Evolutionary conservation across 176 grass and related monocot genomes (phyloP), one percentile per base, ranked within the genome.

Genomic region (Ampelocalamus luodianensis): DNA sequence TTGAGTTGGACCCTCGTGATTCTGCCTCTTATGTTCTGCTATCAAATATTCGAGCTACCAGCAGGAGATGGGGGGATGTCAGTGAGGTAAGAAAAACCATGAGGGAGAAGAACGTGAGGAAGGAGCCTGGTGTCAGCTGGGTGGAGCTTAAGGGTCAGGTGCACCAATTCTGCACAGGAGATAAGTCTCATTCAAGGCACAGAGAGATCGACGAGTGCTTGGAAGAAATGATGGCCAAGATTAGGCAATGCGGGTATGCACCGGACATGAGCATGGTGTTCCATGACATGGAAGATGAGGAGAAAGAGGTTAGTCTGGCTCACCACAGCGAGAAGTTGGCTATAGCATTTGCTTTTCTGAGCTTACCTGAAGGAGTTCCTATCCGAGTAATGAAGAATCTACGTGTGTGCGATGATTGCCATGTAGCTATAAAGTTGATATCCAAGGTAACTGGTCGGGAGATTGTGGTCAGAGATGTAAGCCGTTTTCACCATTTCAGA

Each of bases 221-320:
- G 62, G 79, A 92, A 65, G 81, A 92, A 67, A 82, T 94, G 82
- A 76, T 92, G 54, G 65, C 77, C 44, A 88, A 75, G 74, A 92
- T 91, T 67, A 90, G 67, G 23, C 76, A 91, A 53, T 94, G 61
- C 34, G 92, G 92, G 3, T 94, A 94, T 80, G 78, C 83, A 62
- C 87, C 87, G 10, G 68, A 92, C 79, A 94, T 84, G 78, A 88
- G 87, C 74, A 94, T 85, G 76, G 92, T 92, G 40, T 85, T 94
- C 34, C 92, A 92, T 92, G 92, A 94, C 48, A 92, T 83, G 92
- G 92, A 94, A 42, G 92, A 92, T 49, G 92, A 94, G 82, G 92
- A 94, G 82, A 94, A 94, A 85, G 89, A 92, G 76, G 74, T 71
- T 77, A 92, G 84, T 83, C 79, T 94, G 58, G 71, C 80, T 80